Base-by-base conservation (phyloP, 176 grass and related monocot species). In the Hordeum marinum region DNA sequence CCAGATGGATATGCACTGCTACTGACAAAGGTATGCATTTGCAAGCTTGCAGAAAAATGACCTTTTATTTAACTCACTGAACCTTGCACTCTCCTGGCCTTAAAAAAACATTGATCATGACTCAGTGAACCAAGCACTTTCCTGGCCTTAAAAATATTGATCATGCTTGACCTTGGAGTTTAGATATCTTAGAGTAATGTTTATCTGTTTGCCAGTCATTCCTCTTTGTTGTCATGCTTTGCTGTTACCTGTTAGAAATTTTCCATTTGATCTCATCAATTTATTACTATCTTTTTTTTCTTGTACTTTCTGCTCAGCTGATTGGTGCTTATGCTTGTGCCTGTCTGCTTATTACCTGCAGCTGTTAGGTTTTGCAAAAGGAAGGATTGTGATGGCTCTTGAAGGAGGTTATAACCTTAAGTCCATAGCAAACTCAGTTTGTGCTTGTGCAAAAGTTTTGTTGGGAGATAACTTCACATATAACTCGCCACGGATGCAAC, bases 381-480 rank as follows among this genome's bases (percentile, higher is more conserved):
- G 96, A 85, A 95, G 92, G 89, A 86, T 98, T 79, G 93, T 98
- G 63, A 90, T 98, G 96, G 87, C 87, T 29, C 90, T 98, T 57
- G 96, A 98, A 91, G 96, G 93, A 77, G 96, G 96, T 69, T 98
- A 98, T 83, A 98, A 95, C 88, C 89, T 98, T 52, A 94, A 46
- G 21, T 98, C 93, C 62, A 95, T 92, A 84, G 89, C 93, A 79
- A 90, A 98, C 84, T 98, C 96, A 72, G 91, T 95, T 89, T 83
- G 75, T 87, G 88, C 91, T 86, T 98, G 96, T 73, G 91, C 86
- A 32, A 86, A 89, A 59, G 88, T 95, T 85, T 85, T 98, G 32
- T 94, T 98, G 80, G 89, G 94, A 86, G 96, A 95, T 61, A 62
- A 90, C 23, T 83, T 86, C 71, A 80, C 80, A 68, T 72, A 62